phyloP scores from a whole-genome alignment of 768 basidiomycete genomes.

The Asterophora parasitica region DNA sequence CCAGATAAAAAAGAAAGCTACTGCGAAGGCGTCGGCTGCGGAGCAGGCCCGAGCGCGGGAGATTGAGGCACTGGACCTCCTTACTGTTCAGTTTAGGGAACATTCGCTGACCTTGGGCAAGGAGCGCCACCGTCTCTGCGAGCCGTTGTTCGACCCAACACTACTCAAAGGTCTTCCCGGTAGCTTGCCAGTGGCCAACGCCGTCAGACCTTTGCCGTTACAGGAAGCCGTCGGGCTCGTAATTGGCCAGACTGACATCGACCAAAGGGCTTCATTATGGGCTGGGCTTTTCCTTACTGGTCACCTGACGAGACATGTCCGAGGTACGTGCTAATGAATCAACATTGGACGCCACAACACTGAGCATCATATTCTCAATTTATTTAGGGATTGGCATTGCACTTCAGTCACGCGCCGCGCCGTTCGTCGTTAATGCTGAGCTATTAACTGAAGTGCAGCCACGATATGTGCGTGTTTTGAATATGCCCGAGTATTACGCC shows the following conservation, averaged over 20 bases:
- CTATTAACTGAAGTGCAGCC: constrained; percentile 69
- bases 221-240: constrained; percentile 66
- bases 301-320: constrained; percentile 64
- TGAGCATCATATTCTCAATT: not conserved
- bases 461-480: constrained; percentile 55
- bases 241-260: constrained; percentile 56
- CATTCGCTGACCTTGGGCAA: constrained; percentile 74
- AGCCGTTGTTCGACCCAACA: constrained; percentile 78
- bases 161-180: constrained; percentile 41
- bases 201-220: constrained; percentile 39
- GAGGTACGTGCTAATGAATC: constrained; percentile 40
- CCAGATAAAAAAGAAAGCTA: constrained; percentile 73
- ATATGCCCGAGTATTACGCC: constrained; percentile 85
- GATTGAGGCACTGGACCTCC: constrained; percentile 80
- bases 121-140: constrained; percentile 87
- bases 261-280: constrained; percentile 70
- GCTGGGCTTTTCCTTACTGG: constrained; percentile 80
- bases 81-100: constrained; percentile 68
- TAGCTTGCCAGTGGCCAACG: constrained; percentile 17
- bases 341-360: too few relatives aligned
- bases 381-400: constrained; percentile 57
- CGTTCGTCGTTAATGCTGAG: constrained; percentile 59
- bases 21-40: constrained; percentile 67
- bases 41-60: constrained; percentile 79
- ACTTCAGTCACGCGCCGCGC: constrained; percentile 63